Evolutionary conservation across 192 early-diverging fungal species (phyloP).

Genomic region (Rhizoclosmatium sp.): DNA sequence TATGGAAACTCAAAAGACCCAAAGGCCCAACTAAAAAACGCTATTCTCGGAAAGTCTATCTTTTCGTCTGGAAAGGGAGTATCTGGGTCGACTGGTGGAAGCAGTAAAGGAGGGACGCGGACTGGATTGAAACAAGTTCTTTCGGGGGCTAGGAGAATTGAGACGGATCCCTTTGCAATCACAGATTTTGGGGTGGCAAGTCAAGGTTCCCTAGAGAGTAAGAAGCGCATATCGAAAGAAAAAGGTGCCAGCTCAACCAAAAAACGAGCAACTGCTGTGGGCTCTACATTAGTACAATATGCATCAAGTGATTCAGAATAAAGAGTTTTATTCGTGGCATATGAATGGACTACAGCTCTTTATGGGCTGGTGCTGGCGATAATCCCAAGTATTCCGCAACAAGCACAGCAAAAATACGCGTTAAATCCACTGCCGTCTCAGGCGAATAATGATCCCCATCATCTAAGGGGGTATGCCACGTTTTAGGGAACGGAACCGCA

Average conservation of each 20-base stretch:
- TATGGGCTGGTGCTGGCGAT: background rate
- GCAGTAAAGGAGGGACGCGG: background rate
- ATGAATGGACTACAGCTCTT: background rate
- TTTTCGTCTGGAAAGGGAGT: background rate
- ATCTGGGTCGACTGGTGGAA: background rate
- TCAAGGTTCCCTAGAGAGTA: background rate
- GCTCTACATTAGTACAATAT: no score
- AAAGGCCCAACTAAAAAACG: conserved; percentile 5
- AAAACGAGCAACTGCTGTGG: no score
- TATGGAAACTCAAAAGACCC: conserved; percentile 31
- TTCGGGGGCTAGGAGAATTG: background rate
- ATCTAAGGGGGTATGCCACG: conserved; percentile 87
- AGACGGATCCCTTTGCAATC: conserved; percentile 4
- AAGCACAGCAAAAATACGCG: conserved; percentile 80
- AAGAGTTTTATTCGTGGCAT: background rate
- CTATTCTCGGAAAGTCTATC: conserved; percentile 23
- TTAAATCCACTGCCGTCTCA: conserved; percentile 74
- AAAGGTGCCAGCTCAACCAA: no score
- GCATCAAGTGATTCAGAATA: no score
- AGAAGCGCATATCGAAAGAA: no score
- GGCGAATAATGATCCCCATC: conserved; percentile 73
- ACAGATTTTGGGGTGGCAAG: background rate
- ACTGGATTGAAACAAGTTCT: background rate
- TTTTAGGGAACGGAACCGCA: conserved; percentile 81
- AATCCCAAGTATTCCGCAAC: conserved; percentile 72